phyloP scores from a whole-genome alignment of 352 stramenopile genomes.

The Pythium brachiatum region DNA sequence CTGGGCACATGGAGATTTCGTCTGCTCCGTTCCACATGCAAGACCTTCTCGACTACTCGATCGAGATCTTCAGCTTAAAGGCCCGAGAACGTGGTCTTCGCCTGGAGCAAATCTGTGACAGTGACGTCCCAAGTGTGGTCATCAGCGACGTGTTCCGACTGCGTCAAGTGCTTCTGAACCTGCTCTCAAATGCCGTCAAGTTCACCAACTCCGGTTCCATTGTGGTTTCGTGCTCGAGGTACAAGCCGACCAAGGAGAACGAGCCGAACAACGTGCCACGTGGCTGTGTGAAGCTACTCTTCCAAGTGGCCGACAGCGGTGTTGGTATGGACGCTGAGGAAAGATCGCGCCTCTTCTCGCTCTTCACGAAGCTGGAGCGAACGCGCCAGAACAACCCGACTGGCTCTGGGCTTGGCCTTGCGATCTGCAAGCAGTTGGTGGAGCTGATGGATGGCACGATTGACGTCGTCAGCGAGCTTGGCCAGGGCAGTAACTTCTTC shows the following conservation, averaged over 20 bases:
- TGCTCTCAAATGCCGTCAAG: conserved; percentile 80
- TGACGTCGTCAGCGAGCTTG: conserved; percentile 72
- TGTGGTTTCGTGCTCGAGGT: conserved; percentile 45
- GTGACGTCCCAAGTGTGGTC: conserved; percentile 57
- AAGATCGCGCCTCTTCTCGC: conserved; percentile 69
- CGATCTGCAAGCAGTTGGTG: conserved; percentile 82
- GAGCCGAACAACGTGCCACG: conserved; percentile 4
- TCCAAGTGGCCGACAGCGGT: conserved; percentile 82
- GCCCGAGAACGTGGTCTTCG: conserved; percentile 77
- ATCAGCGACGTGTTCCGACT: conserved; percentile 75
- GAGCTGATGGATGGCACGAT: conserved; percentile 85
- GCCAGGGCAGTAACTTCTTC: conserved; percentile 77
- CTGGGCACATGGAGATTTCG: conserved; percentile 85
- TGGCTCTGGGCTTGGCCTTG: conserved; percentile 74
- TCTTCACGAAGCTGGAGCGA: conserved; percentile 76
- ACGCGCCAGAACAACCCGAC: conserved; percentile 78
- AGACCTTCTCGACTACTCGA: conserved; percentile 76
- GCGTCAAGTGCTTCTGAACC: conserved; percentile 69
- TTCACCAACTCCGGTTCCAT: conserved; percentile 78
- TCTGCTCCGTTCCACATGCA: conserved; percentile 74
- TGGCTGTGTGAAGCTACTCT: conserved; percentile 63
- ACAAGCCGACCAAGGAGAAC: conserved; percentile 1
- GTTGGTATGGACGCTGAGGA: conserved; percentile 74
- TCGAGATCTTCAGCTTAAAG: conserved; percentile 87
- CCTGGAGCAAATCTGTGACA: conserved; percentile 69